Evolutionary conservation across 1,284 basidiomycete species (phyloP), one percentile per base, ranked within the genome.

Genomic region (Phenoliferia sp.): DNA sequence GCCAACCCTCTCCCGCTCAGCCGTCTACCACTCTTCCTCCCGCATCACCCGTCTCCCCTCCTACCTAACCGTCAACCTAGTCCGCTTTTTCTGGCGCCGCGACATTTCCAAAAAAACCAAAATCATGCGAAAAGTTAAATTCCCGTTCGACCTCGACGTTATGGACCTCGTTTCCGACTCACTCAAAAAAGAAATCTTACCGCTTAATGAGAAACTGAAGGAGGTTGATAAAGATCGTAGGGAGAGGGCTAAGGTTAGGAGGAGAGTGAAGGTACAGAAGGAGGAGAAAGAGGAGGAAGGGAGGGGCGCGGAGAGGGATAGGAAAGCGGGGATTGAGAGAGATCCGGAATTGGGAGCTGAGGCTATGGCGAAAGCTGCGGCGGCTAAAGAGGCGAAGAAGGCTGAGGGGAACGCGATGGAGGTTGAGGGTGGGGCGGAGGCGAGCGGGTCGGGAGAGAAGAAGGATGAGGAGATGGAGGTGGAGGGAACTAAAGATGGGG

Each of bases 1-100:
- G 1, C 86, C 90, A 0, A 83, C 86, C 0, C 84, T 99, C 5
- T 87, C 86, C 3, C 87, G 94, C 26, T 85, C 90, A 39, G 94
- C 94, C 0, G 79, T 85, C 1, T 99, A 98, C 81, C 86, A 84
- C n/a, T 88, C 92, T 78, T 86, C 85, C 55, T 90, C 90, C 10
- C 87, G 93, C 4, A 80, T 99, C 59, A 87, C 90, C 6, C 85
- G 94, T 19, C 81, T 98, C 32, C 96, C 95, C 0, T 80, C 85
- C 6, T 81, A 94, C 77, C 84, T 96, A 50, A 88, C 89, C 12
- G 86, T 94, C 4, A 92, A 94, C 75, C 90, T 97, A 88, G 93
- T 95, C 9, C 88, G 96, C 59, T 99, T 99, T 80, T 91, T 89
- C 72, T 99, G 95, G 95, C 84, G 92, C 69, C 83, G 87, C 56